Evolutionary conservation across 2,329 filamentous ascomycete genomes (phyloP), one percentile per base, ranked within the genome.

Genomic region (Esteya vermicola): DNA sequence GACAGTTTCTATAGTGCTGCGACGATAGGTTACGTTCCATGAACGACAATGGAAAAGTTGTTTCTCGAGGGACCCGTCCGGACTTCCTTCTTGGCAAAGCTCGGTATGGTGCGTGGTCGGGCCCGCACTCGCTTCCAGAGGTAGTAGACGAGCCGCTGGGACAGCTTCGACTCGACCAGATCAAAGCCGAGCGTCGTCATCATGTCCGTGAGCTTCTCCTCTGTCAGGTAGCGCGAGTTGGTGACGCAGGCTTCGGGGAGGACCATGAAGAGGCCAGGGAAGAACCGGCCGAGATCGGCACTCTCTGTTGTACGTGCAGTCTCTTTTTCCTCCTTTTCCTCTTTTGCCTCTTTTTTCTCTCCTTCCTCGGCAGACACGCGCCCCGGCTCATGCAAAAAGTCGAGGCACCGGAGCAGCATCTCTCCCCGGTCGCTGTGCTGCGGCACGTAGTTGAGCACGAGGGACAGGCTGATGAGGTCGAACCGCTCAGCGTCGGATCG

Each of bases 381-480:
- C 8, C 35, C 35, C 1, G 57, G 55, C 35, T 51, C 48, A 33
- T 60, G 71, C 33, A 93, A 62, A 53, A 94, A 94, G 18, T 72
- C 60, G 13, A 80, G 67, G 26, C 81, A 86, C 31, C 83, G 74
- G 39, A 72, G 67, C 39, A 98, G 70, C 91, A 98, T 98, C 43
- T 83, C 73, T 3, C 91, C 91, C 50, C 88, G 72, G 5, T 68
- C 72, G 25, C 62, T 61, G 4, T 85, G 71, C 49, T 88, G 78
- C 0, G 89, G 84, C 4, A 96, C 88, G 54, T 86, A 98, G 58
- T 98, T 98, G 46, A 98, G 67, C 6, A 98, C 91, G 39, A 98
- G 64, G 9, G 86, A 94, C 20, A 98, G 66, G 37, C 86, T 94
- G 52, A 98, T 80, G 38, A 96, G 74, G 55, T 98, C 85, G 55